These are phyloP conservation scores for Calonectria hongkongensis DNA, from an alignment of 2,329 filamentous ascomycete species.

Conservation along the genomic window DNA sequence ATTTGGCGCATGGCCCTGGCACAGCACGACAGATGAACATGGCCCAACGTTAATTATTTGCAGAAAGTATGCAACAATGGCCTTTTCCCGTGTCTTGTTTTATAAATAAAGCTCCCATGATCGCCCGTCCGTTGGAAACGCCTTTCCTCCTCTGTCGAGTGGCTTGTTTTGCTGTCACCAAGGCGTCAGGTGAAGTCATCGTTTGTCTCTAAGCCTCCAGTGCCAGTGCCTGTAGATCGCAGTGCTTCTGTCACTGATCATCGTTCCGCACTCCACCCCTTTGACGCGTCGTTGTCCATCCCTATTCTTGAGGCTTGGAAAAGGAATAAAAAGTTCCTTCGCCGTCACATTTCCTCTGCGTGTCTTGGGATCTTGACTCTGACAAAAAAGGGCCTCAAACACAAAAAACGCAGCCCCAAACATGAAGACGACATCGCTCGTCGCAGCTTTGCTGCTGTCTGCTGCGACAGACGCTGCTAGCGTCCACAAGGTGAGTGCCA, in stretches of 20 bases:
- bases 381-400: background rate
- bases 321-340: conserved; percentile 12
- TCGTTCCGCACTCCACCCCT: conserved; percentile 16
- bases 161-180: conserved; percentile 17
- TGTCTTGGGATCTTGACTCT: background rate
- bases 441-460: conserved; percentile 57
- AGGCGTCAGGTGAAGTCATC: conserved; percentile 21
- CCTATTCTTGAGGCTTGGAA: conserved; percentile 7
- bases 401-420: conserved; percentile 29
- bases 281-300: conserved; percentile 19
- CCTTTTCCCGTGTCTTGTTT: conserved; percentile 5
- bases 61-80: conserved; percentile 32
- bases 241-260: conserved; percentile 28
- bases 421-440: conserved; percentile 60
- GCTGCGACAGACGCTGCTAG: conserved; percentile 54
- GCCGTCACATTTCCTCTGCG: background rate
- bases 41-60: conserved; percentile 30
- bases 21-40: conserved; percentile 3
- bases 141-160: background rate
- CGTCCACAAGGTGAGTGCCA: conserved; percentile 47
- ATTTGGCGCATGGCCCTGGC: conserved; percentile 25
- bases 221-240: conserved; percentile 32
- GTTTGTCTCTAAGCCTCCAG: conserved; percentile 1
- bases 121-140: conserved; percentile 27
- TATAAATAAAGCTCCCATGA: conserved; percentile 34